A percentile compares a stretch with the other conserved stretches of the same genome.
Evolutionary conservation across 2,329 filamentous ascomycete genomes (phyloP).

Genomic region (Pyricularia grisea): DNA sequence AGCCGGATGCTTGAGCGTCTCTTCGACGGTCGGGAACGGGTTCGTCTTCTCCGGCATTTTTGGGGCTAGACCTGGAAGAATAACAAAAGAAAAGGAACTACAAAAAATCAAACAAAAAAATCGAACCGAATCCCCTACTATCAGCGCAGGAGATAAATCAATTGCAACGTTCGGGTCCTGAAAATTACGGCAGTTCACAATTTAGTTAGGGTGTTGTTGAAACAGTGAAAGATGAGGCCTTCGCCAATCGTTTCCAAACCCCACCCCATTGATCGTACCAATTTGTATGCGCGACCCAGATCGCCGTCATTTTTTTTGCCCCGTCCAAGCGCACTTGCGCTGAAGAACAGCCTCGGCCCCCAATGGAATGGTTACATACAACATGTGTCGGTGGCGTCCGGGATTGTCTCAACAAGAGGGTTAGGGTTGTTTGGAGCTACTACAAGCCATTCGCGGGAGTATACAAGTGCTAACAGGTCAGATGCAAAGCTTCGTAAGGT

Average conservation of each 20-base stretch:
- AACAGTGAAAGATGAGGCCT: background rate
- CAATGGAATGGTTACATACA: background rate
- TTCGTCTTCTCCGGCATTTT: background rate
- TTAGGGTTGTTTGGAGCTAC: background rate
- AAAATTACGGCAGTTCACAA: too few relatives aligned
- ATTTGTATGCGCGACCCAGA: background rate
- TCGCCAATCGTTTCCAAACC: background rate
- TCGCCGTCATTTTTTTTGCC: background rate
- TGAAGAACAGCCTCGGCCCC: background rate
- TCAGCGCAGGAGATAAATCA: too few relatives aligned
- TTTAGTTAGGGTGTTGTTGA: background rate
- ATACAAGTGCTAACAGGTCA: too few relatives aligned
- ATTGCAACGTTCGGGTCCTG: too few relatives aligned
- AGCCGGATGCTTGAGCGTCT: slow-evolving; percentile 56
- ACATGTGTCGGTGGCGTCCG: background rate
- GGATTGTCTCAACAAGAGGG: background rate
- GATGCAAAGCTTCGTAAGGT: background rate
- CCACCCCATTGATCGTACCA: background rate
- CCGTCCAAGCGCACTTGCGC: background rate
- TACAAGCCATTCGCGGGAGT: too few relatives aligned
- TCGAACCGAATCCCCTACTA: too few relatives aligned
- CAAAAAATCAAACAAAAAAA: background rate
- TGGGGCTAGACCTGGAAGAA: background rate
- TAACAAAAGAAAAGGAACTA: background rate
- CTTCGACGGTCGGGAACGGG: slow-evolving; percentile 31